Evolutionary conservation across 768 basidiomycete species (phyloP), one percentile per base, ranked within the genome.

Genomic region (Tulasnella sp.): DNA sequence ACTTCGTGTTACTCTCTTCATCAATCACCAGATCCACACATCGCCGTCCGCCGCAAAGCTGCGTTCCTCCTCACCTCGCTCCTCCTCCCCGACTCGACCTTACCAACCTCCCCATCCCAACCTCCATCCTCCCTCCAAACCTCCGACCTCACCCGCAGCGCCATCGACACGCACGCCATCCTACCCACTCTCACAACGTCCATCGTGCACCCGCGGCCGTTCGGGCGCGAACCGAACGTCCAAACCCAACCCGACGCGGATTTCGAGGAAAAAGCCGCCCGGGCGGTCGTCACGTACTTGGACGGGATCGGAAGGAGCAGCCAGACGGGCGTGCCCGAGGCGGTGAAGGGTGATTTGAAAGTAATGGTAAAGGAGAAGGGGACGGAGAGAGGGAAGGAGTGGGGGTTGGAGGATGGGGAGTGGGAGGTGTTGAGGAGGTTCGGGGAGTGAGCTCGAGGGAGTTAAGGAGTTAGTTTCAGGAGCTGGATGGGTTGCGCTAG

Each of bases 1-100:
- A 29, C 35, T n/a, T 29, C 6, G 65, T 16, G 41, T 44, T 19
- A n/a, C n/a, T n/a, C n/a, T n/a, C n/a, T n/a, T n/a, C n/a, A n/a
- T n/a, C n/a, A n/a, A n/a, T n/a, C n/a, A n/a, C 41, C 36, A 92
- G 94, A 96, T 79, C 88, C 92, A 5, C 87, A 90, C 74, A 88
- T 92, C 35, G 79, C 81, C 41, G 86, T 95, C 68, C 89, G 94
- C 22, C 85, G 92, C 69, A 95, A 95, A 78, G 83, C 86, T 0
- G 84, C 86, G 4, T 95, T 94, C 81, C 85, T 95, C 19, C 83
- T 95, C 41, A 88, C 86, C 77, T 81, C 86, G 0, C 86, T 95
- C 68, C 84, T 94, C 64, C 81, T 85, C 0, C 89, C 90, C 32
- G 74, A 52, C 14, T 26, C 44, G 29, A 4, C 36, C 36, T 42